phyloP scores from a whole-genome alignment of 2,329 filamentous ascomycete genomes.

The Emydomyces testavorans region DNA sequence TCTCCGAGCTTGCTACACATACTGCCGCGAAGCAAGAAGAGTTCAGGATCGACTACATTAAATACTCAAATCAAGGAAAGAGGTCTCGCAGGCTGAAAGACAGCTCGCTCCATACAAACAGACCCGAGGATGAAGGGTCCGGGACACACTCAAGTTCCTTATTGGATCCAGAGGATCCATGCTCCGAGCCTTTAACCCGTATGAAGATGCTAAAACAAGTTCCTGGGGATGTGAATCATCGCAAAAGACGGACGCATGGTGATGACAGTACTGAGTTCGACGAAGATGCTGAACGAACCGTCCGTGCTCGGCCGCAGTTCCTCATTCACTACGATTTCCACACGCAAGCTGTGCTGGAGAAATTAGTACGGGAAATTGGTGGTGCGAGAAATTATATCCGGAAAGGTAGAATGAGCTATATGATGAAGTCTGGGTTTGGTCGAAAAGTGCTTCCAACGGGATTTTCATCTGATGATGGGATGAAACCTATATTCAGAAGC shows the following conservation, averaged over 20 bases:
- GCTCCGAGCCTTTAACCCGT: slow-evolving; percentile 6
- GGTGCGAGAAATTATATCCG: slow-evolving; percentile 71
- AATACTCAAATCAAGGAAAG: slow-evolving; percentile 20
- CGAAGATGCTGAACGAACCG: slow-evolving; percentile 32
- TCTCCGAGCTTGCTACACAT: slow-evolving; percentile 34
- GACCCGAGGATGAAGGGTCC: slow-evolving; percentile 20
- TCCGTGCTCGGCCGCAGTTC: slow-evolving; percentile 62
- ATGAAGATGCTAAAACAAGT: slow-evolving; percentile 13
- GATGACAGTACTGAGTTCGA: neutral
- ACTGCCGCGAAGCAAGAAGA: slow-evolving; percentile 33
- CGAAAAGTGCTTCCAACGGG: slow-evolving; percentile 12
- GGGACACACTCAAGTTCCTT: neutral
- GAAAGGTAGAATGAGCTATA: slow-evolving; percentile 58
- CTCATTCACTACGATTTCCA: slow-evolving; percentile 89
- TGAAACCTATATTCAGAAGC: slow-evolving; percentile 12
- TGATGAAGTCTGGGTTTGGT: slow-evolving; percentile 21
- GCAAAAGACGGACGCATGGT: slow-evolving; percentile 24
- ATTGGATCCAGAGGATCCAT: slow-evolving; percentile 1
- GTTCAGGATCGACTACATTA: slow-evolving; percentile 34
- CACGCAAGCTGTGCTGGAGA: slow-evolving; percentile 71
- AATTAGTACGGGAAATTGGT: slow-evolving; percentile 70
- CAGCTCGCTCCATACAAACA: slow-evolving; percentile 35
- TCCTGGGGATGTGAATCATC: slow-evolving; percentile 20
- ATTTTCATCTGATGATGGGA: slow-evolving; percentile 4
- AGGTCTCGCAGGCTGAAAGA: slow-evolving; percentile 29